Evolutionary conservation across 306 rosid species (phyloP).

Genomic region (Dryas alaskensis): DNA sequence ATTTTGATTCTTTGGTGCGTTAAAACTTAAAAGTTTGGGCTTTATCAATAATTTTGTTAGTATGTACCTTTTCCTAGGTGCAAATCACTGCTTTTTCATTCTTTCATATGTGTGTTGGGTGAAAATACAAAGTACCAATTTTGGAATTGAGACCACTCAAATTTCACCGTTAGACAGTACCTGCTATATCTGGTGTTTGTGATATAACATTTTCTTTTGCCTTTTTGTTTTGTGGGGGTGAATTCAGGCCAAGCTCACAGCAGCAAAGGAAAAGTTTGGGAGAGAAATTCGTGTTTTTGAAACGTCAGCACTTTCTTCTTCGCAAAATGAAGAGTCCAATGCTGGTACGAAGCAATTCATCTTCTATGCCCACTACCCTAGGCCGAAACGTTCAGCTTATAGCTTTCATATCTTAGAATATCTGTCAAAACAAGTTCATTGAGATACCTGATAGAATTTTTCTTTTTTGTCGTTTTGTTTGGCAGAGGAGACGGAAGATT

Average conservation of each 20-base stretch:
- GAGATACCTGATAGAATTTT: neutral
- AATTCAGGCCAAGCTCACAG: slow-evolving; percentile 54
- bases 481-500: slow-evolving; percentile 62
- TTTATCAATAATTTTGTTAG: too few species aligned
- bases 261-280: slow-evolving; percentile 58
- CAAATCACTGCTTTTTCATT: neutral
- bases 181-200: slow-evolving; percentile 14
- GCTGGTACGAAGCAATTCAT: slow-evolving; percentile 37
- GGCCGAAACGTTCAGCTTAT: neutral
- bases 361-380: neutral
- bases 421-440: neutral
- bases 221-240: slow-evolving; percentile 13
- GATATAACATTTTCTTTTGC: slow-evolving; percentile 5
- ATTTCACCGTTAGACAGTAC: slow-evolving; percentile 11
- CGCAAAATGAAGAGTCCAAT: slow-evolving; percentile 35
- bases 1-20: neutral
- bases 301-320: slow-evolving; percentile 47
- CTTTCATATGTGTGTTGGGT: neutral
- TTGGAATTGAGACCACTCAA: slow-evolving; percentile 5
- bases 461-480: slow-evolving; percentile 8
- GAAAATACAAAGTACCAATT: neutral
- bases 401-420: neutral
- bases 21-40: too few species aligned
- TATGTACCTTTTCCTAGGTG: neutral
- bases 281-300: slow-evolving; percentile 75